A percentile compares a stretch with the other conserved stretches of the same genome.
phyloP scores from a whole-genome alignment of 2,329 filamentous ascomycete genomes.

The Penicillium occitanis region DNA sequence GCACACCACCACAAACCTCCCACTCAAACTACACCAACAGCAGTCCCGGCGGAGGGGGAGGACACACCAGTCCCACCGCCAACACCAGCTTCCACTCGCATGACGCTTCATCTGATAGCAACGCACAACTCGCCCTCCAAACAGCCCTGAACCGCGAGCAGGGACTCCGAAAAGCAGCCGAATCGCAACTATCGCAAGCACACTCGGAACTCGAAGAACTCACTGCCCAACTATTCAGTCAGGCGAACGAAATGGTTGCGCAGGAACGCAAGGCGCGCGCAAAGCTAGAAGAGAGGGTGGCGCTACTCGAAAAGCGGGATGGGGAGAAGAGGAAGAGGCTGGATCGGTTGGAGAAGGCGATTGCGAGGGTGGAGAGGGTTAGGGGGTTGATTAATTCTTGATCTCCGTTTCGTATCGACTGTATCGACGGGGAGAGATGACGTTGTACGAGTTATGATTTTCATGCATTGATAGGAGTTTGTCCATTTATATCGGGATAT shows the following conservation, averaged over 20 bases:
- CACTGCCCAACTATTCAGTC: slow-evolving; percentile 59
- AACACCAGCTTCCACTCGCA: slow-evolving; percentile 7
- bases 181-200: slow-evolving; percentile 55
- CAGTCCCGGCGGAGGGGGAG: slow-evolving; percentile 24
- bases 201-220: slow-evolving; percentile 62
- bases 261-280: slow-evolving; percentile 59
- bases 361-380: slow-evolving; percentile 59
- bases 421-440: not conserved
- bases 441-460: slow-evolving; percentile 3
- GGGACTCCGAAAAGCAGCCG: slow-evolving; percentile 56
- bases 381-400: slow-evolving; percentile 50
- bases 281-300: slow-evolving; percentile 50
- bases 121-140: slow-evolving; percentile 48
- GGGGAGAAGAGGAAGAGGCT: slow-evolving; percentile 54
- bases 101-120: slow-evolving; percentile 21
- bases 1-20: slow-evolving; percentile 29
- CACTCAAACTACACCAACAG: slow-evolving; percentile 28
- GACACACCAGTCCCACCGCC: slow-evolving; percentile 8
- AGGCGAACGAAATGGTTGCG: slow-evolving; percentile 68
- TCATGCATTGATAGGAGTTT: not conserved
- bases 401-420: not conserved
- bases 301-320: slow-evolving; percentile 48
- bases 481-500: not conserved
- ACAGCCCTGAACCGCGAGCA: slow-evolving; percentile 57
- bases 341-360: slow-evolving; percentile 56